Base-by-base conservation (phyloP, 495 filamentous ascomycete genomes). In the Neurospora hispaniola region DNA sequence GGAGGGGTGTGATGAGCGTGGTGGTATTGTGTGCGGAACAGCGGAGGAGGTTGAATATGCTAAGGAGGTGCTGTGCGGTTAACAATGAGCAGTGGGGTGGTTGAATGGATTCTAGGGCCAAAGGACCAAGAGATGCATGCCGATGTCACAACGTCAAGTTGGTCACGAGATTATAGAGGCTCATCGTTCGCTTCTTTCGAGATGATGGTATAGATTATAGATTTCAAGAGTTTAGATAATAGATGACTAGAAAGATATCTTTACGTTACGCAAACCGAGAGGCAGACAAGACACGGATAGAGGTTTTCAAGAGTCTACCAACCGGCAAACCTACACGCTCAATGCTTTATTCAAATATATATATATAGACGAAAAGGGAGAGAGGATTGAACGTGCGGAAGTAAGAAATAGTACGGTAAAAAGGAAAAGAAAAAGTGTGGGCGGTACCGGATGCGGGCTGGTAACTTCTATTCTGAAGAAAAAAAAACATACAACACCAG, bases 21-120 rank as follows among this genome's bases (percentile, higher is more conserved):
- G 79, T 2, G 86, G 85, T 1, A 54, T 87, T 69, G 74, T 87
- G 0, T 87, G 85, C 75, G 86, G 86, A 39, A 85, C 81, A 11
- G 74, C 71, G 7, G 81, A 80, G 42, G 86, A 86, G 71, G 86
- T 87, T 10, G 81, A 82, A 40, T 74, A 66, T 35, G 54, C 54
- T 18, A 66, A 35, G 54, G 27, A 18, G 12, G 54, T 66, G 14
- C 4, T 66, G 54, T 66, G 54, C 6, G 54, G 54, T 9, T 4
- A 66, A 3, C 1, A 2, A 1, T 31, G 14, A 38, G 27, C 14
- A 1, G 11, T 35, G 23, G 14, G 23, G 14, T 2, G 7, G 42
- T 18, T 27, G 12, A 16, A 38, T 66, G 6, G 14, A 66, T 35
- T 66, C 18, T 2, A 66, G 0, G 14, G 3, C 31, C 23, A 35